Base-by-base conservation (phyloP, 495 filamentous ascomycete genomes). In the Tuber melanosporum region DNA sequence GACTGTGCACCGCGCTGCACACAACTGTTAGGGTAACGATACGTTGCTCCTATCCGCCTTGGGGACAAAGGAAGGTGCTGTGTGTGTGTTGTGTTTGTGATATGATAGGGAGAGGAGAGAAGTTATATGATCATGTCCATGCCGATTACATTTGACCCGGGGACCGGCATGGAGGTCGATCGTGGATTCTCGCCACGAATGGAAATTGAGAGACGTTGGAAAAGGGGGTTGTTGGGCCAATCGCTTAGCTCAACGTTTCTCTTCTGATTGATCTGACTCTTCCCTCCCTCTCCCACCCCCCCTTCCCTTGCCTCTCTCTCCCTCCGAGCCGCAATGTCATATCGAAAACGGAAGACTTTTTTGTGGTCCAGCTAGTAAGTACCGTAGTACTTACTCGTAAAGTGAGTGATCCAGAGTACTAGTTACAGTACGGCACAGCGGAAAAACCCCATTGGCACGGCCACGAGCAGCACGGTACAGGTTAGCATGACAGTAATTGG, bases 121-220 rank as follows among this genome's bases (percentile, higher is more conserved):
- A 8, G 46, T 22, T 22, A 49, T 49, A 49, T 49, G 47, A 20
- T 49, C 47, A 10, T 57, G 22, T 62, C 52, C 52, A 62, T 62
- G 52, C n/a, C 52, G n/a, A 62, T n/a, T 62, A 26, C 52, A 62
- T 62, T 62, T 62, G n/a, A 15, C 52, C 52, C 52, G 52, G n/a
- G 52, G 52, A 62, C 52, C 52, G 52, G 52, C 52, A 62, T 62
- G 52, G 49, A 57, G 49, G 49, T 57, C 49, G 49, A 57, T 57
- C 49, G 49, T 26, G 1, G 49, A 57, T 10, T n/a, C 26, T 32
- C 32, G 32, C 49, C 22, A 57, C 49, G 49, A 57, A 26, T 57
- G 49, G 49, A 57, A 57, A 57, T 57, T 57, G 49, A 57, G 49
- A 10, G 49, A 57, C 49, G 49, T 57, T 26, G 49, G 49, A n/a